These are phyloP conservation scores for Arxiozyma heterogenica DNA, from an alignment of 1,139 yeast genomes.

Conservation along the genomic window DNA sequence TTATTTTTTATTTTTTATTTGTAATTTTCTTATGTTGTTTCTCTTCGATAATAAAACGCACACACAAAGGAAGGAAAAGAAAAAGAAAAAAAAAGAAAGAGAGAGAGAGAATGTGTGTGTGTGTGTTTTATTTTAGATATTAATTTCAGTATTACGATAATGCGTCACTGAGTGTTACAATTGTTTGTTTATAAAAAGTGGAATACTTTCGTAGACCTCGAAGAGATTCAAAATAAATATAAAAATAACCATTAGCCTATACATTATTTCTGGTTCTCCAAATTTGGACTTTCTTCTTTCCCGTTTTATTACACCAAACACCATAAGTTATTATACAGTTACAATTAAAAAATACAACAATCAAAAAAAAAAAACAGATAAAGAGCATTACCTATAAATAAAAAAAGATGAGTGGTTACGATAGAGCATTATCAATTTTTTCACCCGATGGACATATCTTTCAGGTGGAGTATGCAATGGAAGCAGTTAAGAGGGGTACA, in stretches of 20 bases:
- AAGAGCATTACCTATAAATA: not conserved
- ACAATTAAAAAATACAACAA: too few species aligned
- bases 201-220: too few species aligned
- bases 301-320: not conserved
- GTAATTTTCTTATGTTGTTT: not conserved
- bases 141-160: too few species aligned
- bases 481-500: constrained; percentile 97
- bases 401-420: constrained; percentile 87
- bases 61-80: too few species aligned
- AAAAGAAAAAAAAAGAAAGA: too few species aligned
- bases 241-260: not conserved
- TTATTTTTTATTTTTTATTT: too few species aligned
- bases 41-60: not conserved
- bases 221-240: too few species aligned
- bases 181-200: too few species aligned
- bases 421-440: constrained; percentile 94
- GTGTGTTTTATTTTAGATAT: not conserved
- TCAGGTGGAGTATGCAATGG: constrained; percentile 96
- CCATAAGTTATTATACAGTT: too few species aligned
- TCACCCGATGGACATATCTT: constrained; percentile 99
- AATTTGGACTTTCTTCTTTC: not conserved
- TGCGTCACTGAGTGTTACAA: not conserved
- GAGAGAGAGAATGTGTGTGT: too few species aligned
- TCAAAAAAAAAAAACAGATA: not conserved
- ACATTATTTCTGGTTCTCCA: not conserved